Evolutionary conservation across 1,284 basidiomycete species (phyloP), one percentile per base, ranked within the genome.

Genomic region (Cryptococcus floricola): DNA sequence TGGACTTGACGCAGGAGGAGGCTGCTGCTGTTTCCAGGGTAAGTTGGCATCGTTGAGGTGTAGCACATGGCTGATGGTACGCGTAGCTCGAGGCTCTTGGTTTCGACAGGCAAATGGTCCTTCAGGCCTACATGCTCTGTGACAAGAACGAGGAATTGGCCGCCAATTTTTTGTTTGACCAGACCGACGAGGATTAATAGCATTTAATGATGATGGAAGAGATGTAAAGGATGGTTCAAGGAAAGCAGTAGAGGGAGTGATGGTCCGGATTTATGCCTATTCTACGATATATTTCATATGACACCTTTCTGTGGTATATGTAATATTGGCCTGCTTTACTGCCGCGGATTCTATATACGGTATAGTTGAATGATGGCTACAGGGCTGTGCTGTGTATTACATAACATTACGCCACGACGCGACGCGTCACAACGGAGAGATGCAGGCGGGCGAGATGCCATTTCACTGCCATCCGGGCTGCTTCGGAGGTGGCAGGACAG

Each of bases 71-170:
- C n/a, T 53, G 19, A 48, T 12, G 46, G 12, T 12, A 39, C 58
- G 7, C 57, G 13, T 60, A 93, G 88, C 80, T 97, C 59, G 84
- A 91, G 76, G 86, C 80, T 2, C 84, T 97, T 53, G 93, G 93
- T 1, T 97, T 97, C 76, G 77, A 88, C 23, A 82, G 90, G 46
- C 82, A 91, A 51, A 79, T 80, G 0, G 92, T 83, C 5, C 78
- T 91, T 44, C 85, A 95, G 75, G 93, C 93, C 1, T 97, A 89
- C 78, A 92, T 77, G 86, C 87, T 77, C 5, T 96, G 92, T 75
- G 93, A 92, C 75, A 93, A 90, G 82, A 91, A 97, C 70, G 93
- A 97, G 77, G 91, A 95, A 74, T 78, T 94, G 43, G 91, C 93
- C 2, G 93, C 93, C 19, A 95, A 94, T 71, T 94, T 87, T 69